Percentiles rank a stretch among this genome's conserved stretches.
phyloP scores from a whole-genome alignment of 768 basidiomycete genomes.

The Suillus ampliporus region DNA sequence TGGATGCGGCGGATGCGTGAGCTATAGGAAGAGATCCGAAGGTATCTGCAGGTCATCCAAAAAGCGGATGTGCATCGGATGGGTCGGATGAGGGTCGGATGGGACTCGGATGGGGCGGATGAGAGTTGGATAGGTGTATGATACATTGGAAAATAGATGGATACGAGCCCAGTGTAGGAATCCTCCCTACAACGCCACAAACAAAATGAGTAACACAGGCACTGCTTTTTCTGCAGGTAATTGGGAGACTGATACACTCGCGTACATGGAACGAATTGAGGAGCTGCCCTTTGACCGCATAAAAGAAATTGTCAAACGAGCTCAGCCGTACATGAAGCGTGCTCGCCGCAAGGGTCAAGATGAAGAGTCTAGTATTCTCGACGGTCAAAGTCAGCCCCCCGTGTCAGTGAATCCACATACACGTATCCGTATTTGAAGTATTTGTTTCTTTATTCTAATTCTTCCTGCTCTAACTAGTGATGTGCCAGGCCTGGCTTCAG shows the following conservation, averaged over 20 bases:
- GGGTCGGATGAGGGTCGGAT: too few relatives aligned
- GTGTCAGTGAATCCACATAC: neutral
- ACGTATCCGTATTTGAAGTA: neutral
- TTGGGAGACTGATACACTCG: neutral
- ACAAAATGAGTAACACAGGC: neutral
- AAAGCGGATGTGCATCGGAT: too few relatives aligned
- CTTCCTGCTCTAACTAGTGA: neutral
- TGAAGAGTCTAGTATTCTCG: neutral
- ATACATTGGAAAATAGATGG: too few relatives aligned
- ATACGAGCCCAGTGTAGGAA: too few relatives aligned
- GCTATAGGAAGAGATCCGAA: too few relatives aligned
- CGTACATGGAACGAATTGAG: neutral
- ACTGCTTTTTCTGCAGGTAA: neutral
- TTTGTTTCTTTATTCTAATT: neutral
- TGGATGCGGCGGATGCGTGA: too few relatives aligned
- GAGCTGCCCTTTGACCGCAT: neutral
- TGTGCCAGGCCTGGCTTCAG: too few relatives aligned
- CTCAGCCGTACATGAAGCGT: neutral
- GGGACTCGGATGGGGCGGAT: too few relatives aligned
- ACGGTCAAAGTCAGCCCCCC: too few relatives aligned
- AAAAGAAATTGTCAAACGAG: neutral
- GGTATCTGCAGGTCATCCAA: too few relatives aligned
- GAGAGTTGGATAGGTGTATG: too few relatives aligned
- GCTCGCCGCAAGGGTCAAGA: neutral
- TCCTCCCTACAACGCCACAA: neutral